Percentiles rank a stretch among this genome's conserved stretches.
phyloP scores from a whole-genome alignment of 139 green algal genomes.

The Diplosphaera chodatii region DNA sequence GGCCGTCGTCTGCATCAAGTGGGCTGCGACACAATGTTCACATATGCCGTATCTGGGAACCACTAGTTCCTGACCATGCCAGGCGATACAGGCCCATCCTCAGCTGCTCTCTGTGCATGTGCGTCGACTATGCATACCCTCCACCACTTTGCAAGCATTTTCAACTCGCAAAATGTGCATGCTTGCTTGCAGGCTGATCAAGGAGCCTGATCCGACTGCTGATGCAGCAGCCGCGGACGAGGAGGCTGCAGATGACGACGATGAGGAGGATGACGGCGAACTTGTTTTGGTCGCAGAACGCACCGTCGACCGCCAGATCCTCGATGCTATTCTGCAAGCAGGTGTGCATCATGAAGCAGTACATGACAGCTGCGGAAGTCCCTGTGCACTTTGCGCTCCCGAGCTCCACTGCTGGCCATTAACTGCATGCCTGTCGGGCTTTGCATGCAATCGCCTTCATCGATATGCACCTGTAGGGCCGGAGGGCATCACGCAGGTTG shows the following conservation, averaged over 20 bases:
- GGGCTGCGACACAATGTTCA: too few species aligned
- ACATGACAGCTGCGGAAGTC: too few species aligned
- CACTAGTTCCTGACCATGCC: too few species aligned
- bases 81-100: too few species aligned
- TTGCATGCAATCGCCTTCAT: neutral
- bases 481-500: neutral
- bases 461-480: neutral
- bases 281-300: neutral
- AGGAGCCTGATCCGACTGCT: neutral
- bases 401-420: too few species aligned
- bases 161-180: neutral
- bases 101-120: too few species aligned
- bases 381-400: too few species aligned
- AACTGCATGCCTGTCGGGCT: too few species aligned
- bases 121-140: too few species aligned
- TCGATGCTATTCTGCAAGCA: neutral
- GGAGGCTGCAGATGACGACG: neutral
- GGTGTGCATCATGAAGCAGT: too few species aligned
- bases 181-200: neutral
- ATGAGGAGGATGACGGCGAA: neutral
- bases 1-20: neutral
- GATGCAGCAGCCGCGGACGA: neutral
- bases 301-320: neutral
- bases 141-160: too few species aligned
- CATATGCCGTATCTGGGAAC: too few species aligned